phyloP scores from a whole-genome alignment of 176 grass and related monocot species.

The sorghum (Sorghum bicolor) region Sorghum_bicolor_NCBIv3 NC_012870.2:63917501-63918000 shows the following conservation, averaged over 20 bases:
- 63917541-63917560: background rate
- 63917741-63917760: background rate
- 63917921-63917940: slow-evolving; percentile 10
- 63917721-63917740: background rate
- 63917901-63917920: background rate
- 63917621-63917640: background rate
- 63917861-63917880: no score
- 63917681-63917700: background rate
- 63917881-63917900: background rate
- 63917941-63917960: background rate
- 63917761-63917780: background rate
- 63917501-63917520: background rate
- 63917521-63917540: background rate
- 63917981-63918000: background rate
- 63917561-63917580: background rate
- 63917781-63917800: background rate
- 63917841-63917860: background rate
- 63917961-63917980: background rate
- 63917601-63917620: background rate
- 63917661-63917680: background rate
- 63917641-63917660: background rate
- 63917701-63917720: background rate
- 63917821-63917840: background rate
- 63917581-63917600: background rate
- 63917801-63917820: background rate